A percentile compares a stretch with the other conserved stretches of the same genome.
Conservation (phyloP, 108 stramenopile species). For the Fragilariopsis cylindrus region DNA sequence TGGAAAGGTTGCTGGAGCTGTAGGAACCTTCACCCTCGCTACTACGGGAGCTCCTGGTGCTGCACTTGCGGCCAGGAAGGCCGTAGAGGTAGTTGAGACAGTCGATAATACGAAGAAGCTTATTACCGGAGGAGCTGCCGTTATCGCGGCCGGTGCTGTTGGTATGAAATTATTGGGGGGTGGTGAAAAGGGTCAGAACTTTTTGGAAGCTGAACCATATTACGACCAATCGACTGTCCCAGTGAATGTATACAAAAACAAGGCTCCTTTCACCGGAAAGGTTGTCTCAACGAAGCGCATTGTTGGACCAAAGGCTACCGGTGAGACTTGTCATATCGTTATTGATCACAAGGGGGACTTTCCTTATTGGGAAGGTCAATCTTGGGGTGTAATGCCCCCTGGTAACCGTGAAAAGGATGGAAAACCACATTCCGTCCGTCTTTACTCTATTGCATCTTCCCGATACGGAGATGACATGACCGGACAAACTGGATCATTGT, state of each 20-base stretch:
- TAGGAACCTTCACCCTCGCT: conserved; percentile 64
- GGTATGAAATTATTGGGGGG: conserved; percentile 44
- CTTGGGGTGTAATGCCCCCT: conserved; percentile 95
- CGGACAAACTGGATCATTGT: conserved; percentile 93
- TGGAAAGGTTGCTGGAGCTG: conserved; percentile 67
- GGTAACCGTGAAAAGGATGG: conserved; percentile 92
- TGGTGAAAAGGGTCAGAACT: conserved; percentile 79
- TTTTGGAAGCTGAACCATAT: conserved; percentile 95
- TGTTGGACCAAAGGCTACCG: conserved; percentile 96
- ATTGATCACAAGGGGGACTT: conserved; percentile 97
- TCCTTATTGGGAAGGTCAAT: conserved; percentile 98
- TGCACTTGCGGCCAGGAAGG: conserved; percentile 61
- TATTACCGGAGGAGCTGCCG: conserved; percentile 62
- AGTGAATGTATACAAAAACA: conserved; percentile 95
- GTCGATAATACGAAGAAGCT: conserved; percentile 66
- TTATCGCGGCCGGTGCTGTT: conserved; percentile 63
- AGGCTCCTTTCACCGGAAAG: conserved; percentile 94
- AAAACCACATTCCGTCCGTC: conserved; percentile 95
- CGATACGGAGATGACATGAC: conserved; percentile 98
- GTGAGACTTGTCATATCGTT: conserved; percentile 98
- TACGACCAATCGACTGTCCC: conserved; percentile 88
- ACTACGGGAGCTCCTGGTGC: conserved; percentile 69
- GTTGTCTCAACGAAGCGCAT: conserved; percentile 96
- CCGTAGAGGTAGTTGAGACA: conserved; percentile 63
- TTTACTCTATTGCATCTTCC: conserved; percentile 97